Evolutionary conservation across 23 red algal genomes (phyloP), one percentile per base, ranked within the genome.

Genomic region (Pyropia yezoensis): DNA sequence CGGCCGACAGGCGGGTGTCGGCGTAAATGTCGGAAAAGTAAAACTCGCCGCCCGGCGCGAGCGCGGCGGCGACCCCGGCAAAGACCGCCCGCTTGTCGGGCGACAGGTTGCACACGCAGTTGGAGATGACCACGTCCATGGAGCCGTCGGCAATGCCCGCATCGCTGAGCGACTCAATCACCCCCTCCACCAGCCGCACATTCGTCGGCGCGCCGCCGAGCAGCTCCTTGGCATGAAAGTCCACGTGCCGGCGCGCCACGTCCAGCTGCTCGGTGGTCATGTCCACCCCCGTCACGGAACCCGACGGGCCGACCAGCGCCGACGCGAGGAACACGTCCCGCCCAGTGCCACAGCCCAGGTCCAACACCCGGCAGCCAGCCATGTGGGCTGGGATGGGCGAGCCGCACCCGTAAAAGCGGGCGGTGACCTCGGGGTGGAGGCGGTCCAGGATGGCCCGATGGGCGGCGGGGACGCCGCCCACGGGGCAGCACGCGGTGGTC

Each of bases 1-100:
- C 80, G 8, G 57, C 56, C 4, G 67, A 67, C 25, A 94, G 72
- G 14, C 77, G 79, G 19, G 79, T 70, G 50, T 94, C 89, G 3
- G 74, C 66, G 66, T 94, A 94, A 20, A 86, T 76, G 66, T 94
- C 89, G 5, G 89, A 85, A 58, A 94, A 94, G 62, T 94, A 94
- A 47, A 94, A 79, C 70, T 94, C 89, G 39, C 89, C 89, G 21
- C 89, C 89, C 32, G 75, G 62, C 14, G 70, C 70, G 15, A 94
- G 61, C 11, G 85, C 89, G 3, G 79, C 74, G 56, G 70, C 49
- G 19, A 85, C 75, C 50, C 85, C 89, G 22, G 66, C 69, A 65
- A 94, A 94, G 15, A 94, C 71, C 3, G 54, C 68, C 52, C 33
- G 32, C 67, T 94, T 94, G 52, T 94, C 66, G 26, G 80, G 66